A percentile compares a stretch with the other conserved stretches of the same genome.
These are phyloP conservation scores for Chaetomiaceae sp. DNA, from an alignment of 2,329 filamentous ascomycete genomes.

Conservation along the genomic window DNA sequence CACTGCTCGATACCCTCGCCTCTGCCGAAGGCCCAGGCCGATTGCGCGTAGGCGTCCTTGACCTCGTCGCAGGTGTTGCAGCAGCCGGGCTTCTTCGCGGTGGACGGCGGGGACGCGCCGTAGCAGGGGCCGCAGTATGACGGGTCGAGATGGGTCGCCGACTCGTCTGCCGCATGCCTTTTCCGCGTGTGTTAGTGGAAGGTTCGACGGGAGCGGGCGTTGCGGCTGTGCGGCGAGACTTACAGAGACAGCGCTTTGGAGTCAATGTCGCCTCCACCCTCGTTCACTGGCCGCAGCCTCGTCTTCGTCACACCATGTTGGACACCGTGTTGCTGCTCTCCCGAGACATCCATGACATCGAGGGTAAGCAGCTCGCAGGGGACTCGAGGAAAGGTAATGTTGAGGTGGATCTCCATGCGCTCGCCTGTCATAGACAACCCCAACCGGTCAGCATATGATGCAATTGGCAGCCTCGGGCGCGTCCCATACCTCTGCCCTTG, in stretches of 20 bases:
- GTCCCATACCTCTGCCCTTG: conserved; percentile 77
- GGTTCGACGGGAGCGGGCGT: neutral
- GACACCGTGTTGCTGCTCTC: conserved; percentile 92
- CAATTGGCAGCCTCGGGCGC: conserved; percentile 26
- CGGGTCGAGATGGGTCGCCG: conserved; percentile 75
- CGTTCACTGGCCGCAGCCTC: conserved; percentile 63
- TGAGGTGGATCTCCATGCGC: conserved; percentile 98
- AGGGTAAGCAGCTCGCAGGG: conserved; percentile 94
- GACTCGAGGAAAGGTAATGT: conserved; percentile 89
- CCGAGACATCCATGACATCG: conserved; percentile 98
- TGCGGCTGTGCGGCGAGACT: conserved; percentile 32
- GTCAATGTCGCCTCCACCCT: conserved; percentile 75
- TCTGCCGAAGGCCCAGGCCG: conserved; percentile 89
- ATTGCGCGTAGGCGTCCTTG: conserved; percentile 82
- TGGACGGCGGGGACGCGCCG: conserved; percentile 69
- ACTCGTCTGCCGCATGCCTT: conserved; percentile 63
- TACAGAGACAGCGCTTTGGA: conserved; percentile 63
- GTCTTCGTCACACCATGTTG: conserved; percentile 91
- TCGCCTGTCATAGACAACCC: conserved; percentile 55
- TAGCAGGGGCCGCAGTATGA: conserved; percentile 93
- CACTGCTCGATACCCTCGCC: conserved; percentile 95
- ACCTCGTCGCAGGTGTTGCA: conserved; percentile 98
- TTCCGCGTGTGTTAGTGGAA: conserved; percentile 14
- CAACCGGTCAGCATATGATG: conserved; percentile 16
- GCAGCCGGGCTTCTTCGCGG: conserved; percentile 75